Percentiles rank a stretch among this genome's conserved stretches.
phyloP scores from a whole-genome alignment of 148 eudicot genomes.

The Vaccinium corymbosum region DNA sequence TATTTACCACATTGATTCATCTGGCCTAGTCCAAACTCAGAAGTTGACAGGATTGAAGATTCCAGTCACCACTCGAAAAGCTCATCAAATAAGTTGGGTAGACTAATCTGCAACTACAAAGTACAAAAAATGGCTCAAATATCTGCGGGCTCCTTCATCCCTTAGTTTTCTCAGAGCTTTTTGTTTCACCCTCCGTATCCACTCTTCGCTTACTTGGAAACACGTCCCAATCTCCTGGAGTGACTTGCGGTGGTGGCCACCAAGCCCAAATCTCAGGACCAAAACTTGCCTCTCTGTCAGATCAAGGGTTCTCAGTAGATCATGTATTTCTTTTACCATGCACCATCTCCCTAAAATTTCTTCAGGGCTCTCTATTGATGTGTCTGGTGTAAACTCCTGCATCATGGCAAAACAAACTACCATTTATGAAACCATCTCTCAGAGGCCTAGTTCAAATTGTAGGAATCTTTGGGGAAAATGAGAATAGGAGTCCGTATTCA shows the following conservation, averaged over 20 bases:
- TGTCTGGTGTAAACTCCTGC: conserved; percentile 72
- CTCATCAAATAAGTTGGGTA: neutral
- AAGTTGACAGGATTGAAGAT: neutral
- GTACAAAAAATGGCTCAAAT: conserved; percentile 50
- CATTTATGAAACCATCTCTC: neutral
- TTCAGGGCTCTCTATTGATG: conserved; percentile 49
- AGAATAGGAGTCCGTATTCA: neutral
- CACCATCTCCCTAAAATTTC: conserved; percentile 50
- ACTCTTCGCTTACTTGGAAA: conserved; percentile 74
- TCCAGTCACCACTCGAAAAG: neutral
- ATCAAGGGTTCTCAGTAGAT: conserved; percentile 47
- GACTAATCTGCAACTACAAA: conserved; percentile 29
- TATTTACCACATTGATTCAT: neutral
- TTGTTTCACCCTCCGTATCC: conserved; percentile 67
- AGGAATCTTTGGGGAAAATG: neutral
- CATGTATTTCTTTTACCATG: conserved; percentile 46
- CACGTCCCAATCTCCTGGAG: conserved; percentile 72
- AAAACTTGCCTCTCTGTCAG: conserved; percentile 60
- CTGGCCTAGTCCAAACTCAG: neutral
- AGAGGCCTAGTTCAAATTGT: neutral
- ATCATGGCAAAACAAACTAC: neutral
- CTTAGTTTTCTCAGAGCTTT: conserved; percentile 60
- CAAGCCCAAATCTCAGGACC: conserved; percentile 61
- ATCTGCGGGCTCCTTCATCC: conserved; percentile 34
- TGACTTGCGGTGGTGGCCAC: conserved; percentile 51